Percentiles rank a stretch among this genome's conserved stretches.
Conservation (phyloP, 176 grass and related monocot genomes). For the Chrysopogon serrulatus region DNA sequence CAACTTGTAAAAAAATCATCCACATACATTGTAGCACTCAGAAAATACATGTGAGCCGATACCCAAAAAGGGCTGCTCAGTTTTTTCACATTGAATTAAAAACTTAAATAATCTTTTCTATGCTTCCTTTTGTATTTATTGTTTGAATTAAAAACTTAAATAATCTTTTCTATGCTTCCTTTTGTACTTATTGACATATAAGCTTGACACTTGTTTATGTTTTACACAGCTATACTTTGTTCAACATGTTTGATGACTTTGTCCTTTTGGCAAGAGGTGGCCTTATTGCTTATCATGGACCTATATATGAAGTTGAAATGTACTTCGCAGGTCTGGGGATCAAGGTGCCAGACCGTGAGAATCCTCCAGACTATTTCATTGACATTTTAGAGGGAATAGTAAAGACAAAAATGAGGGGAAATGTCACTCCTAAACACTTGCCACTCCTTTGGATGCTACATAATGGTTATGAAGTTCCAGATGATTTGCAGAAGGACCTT, state of each 20-base stretch:
- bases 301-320: slow-evolving; percentile 55
- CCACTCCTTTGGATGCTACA: slow-evolving; percentile 68
- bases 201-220: slow-evolving; percentile 22
- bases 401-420: slow-evolving; percentile 39
- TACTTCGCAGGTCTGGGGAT: slow-evolving; percentile 68
- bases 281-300: slow-evolving; percentile 64
- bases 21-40: not conserved
- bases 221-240: slow-evolving; percentile 68
- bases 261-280: slow-evolving; percentile 85
- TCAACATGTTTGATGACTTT: slow-evolving; percentile 80
- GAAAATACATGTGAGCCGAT: not conserved
- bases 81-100: not conserved
- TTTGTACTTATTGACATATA: slow-evolving; percentile 10
- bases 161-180: not conserved
- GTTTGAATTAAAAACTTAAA: no score
- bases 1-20: not conserved
- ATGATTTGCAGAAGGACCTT: slow-evolving; percentile 51
- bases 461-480: slow-evolving; percentile 62
- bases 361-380: slow-evolving; percentile 84
- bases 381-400: slow-evolving; percentile 75
- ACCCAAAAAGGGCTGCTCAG: not conserved
- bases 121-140: not conserved
- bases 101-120: not conserved
- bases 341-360: slow-evolving; percentile 56
- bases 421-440: slow-evolving; percentile 44